Percentiles rank a stretch among this genome's conserved stretches.
These are phyloP conservation scores for Aureobasidium namibiae DNA, from an alignment of 2,329 filamentous ascomycete species.

Conservation along the genomic window DNA sequence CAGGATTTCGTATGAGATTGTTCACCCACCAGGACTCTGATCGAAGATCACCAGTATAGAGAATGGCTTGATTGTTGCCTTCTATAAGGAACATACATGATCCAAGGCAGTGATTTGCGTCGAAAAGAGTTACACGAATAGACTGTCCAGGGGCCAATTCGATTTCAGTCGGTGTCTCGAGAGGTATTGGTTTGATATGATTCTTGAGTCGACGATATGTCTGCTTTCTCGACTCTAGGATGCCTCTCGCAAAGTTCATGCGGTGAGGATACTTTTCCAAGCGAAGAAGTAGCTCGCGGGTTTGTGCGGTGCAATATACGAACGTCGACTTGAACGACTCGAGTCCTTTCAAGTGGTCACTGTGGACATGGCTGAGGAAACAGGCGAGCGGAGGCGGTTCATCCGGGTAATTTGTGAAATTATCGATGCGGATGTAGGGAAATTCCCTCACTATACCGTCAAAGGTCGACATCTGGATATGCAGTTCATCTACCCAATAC, in stretches of 20 bases:
- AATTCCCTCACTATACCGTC: slow-evolving; percentile 67
- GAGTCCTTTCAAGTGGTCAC: slow-evolving; percentile 76
- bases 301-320: slow-evolving; percentile 83
- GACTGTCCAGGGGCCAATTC: slow-evolving; percentile 60
- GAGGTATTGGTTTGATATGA: slow-evolving; percentile 68
- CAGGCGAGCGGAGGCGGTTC: slow-evolving; percentile 62
- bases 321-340: slow-evolving; percentile 71
- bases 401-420: slow-evolving; percentile 56
- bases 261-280: slow-evolving; percentile 73
- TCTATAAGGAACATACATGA: slow-evolving; percentile 92
- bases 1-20: slow-evolving; percentile 60
- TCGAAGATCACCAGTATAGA: slow-evolving; percentile 86
- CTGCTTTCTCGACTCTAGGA: slow-evolving; percentile 64
- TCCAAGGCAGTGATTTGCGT: slow-evolving; percentile 87
- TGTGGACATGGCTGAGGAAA: slow-evolving; percentile 89
- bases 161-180: slow-evolving; percentile 70
- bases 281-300: slow-evolving; percentile 67
- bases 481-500: slow-evolving; percentile 2
- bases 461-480: slow-evolving; percentile 64
- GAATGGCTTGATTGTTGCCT: slow-evolving; percentile 58
- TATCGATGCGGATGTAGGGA: slow-evolving; percentile 74
- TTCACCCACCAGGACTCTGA: slow-evolving; percentile 83
- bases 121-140: slow-evolving; percentile 76
- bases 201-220: slow-evolving; percentile 69
- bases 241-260: slow-evolving; percentile 70